phyloP scores from a whole-genome alignment of 148 eudicot genomes.

The Rhododendron simsii region DNA sequence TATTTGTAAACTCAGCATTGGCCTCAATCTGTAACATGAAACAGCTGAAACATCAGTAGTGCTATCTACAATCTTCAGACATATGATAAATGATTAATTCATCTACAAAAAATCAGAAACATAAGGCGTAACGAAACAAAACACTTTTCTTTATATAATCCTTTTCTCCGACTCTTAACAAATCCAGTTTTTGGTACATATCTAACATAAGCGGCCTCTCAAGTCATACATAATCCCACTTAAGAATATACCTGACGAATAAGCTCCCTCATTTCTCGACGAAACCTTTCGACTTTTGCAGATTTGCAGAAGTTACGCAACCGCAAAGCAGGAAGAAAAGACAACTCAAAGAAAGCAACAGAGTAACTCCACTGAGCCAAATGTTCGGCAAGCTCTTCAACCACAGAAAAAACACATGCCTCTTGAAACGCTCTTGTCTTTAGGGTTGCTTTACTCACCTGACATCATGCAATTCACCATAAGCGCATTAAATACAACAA shows the following conservation, averaged over 20 bases:
- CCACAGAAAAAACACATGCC: constrained; percentile 77
- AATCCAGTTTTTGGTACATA: neutral
- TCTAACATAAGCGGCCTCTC: neutral
- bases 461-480: constrained; percentile 18
- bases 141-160: neutral
- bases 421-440: constrained; percentile 89
- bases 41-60: neutral
- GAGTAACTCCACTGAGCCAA: constrained; percentile 95
- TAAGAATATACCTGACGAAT: constrained; percentile 61
- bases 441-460: constrained; percentile 72
- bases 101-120: neutral
- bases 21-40: constrained; percentile 64
- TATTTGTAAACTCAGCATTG: constrained; percentile 65
- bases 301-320: constrained; percentile 78
- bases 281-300: constrained; percentile 87
- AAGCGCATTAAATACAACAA: neutral
- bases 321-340: constrained; percentile 72
- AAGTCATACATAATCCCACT: neutral
- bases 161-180: neutral
- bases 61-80: neutral
- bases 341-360: constrained; percentile 81
- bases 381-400: constrained; percentile 88
- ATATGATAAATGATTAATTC: neutral
- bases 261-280: constrained; percentile 69
- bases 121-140: neutral